Percentiles rank a stretch among this genome's conserved stretches.
These are phyloP conservation scores for Prunus fruticosa DNA, from an alignment of 306 rosid species.

Conservation along the genomic window DNA sequence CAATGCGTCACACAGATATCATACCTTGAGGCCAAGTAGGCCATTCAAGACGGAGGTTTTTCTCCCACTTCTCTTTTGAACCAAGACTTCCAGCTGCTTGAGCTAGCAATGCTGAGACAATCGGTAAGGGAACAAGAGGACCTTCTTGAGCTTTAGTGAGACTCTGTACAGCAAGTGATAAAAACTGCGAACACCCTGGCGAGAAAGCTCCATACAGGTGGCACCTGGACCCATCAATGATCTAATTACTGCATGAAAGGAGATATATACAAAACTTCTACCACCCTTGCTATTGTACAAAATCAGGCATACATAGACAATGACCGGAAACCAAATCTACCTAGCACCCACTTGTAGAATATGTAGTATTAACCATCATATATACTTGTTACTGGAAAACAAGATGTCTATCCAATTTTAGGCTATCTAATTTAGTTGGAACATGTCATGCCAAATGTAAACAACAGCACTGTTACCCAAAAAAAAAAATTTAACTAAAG, in stretches of 20 bases:
- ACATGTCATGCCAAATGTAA: not conserved
- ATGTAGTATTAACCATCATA: not conserved
- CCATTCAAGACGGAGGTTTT: slow-evolving; percentile 74
- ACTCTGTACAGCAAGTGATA: slow-evolving; percentile 59
- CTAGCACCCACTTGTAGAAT: not conserved
- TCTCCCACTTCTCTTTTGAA: slow-evolving; percentile 75
- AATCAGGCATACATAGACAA: not conserved
- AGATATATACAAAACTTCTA: not conserved
- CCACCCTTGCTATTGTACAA: not conserved
- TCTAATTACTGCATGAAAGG: slow-evolving; percentile 6
- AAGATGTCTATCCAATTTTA: not conserved
- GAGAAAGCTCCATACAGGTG: slow-evolving; percentile 73
- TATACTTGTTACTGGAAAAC: not conserved
- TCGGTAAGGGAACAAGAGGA: slow-evolving; percentile 58
- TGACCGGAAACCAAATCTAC: not conserved
- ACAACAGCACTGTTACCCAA: not conserved
- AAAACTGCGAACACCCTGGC: slow-evolving; percentile 35
- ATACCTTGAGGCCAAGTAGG: slow-evolving; percentile 87
- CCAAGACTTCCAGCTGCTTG: slow-evolving; percentile 92
- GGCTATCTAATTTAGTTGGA: not conserved
- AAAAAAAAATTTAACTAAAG: too few relatives aligned
- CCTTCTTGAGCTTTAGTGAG: slow-evolving; percentile 53
- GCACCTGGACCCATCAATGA: slow-evolving; percentile 55
- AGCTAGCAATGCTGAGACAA: slow-evolving; percentile 61
- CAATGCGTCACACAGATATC: slow-evolving; percentile 23